Evolutionary conservation across 805 yeast genomes (phyloP).

Genomic region (Yarrowia sp.): DNA sequence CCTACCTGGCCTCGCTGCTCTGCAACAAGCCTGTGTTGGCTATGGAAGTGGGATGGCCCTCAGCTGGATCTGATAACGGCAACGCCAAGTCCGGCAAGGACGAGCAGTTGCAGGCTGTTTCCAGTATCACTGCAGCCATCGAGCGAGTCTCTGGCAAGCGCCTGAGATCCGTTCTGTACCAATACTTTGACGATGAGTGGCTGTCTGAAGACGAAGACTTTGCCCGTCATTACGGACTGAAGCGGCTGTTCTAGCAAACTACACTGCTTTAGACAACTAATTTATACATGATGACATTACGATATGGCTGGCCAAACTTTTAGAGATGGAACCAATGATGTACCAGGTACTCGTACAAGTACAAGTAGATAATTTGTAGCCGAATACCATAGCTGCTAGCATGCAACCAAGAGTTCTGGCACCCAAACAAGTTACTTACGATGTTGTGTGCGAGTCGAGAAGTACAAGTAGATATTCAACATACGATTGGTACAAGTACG

Average conservation of each 20-base stretch:
- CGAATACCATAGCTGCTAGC: no score
- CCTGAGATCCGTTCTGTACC: slow-evolving; percentile 13
- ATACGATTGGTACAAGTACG: no score
- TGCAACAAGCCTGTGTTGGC: slow-evolving; percentile 24
- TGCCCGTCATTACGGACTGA: slow-evolving; percentile 19
- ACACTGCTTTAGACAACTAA: neutral
- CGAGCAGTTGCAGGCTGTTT: slow-evolving; percentile 17
- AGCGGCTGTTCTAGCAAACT: neutral
- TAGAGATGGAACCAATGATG: neutral
- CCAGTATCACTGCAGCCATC: neutral
- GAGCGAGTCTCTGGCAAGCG: slow-evolving; percentile 15
- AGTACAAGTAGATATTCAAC: no score
- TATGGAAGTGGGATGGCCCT: slow-evolving; percentile 23
- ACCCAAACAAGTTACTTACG: no score
- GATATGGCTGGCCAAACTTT: neutral
- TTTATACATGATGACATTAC: neutral
- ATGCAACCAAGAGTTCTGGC: no score
- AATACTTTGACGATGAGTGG: slow-evolving; percentile 20
- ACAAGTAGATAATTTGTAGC: no score
- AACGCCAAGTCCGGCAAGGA: slow-evolving; percentile 19
- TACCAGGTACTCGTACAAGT: no score
- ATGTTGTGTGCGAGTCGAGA: no score
- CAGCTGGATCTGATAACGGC: slow-evolving; percentile 12
- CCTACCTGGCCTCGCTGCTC: slow-evolving; percentile 13
- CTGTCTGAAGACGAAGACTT: neutral